phyloP scores from a whole-genome alignment of 2,329 filamentous ascomycete genomes.

The Trichoderma asperellum region DNA sequence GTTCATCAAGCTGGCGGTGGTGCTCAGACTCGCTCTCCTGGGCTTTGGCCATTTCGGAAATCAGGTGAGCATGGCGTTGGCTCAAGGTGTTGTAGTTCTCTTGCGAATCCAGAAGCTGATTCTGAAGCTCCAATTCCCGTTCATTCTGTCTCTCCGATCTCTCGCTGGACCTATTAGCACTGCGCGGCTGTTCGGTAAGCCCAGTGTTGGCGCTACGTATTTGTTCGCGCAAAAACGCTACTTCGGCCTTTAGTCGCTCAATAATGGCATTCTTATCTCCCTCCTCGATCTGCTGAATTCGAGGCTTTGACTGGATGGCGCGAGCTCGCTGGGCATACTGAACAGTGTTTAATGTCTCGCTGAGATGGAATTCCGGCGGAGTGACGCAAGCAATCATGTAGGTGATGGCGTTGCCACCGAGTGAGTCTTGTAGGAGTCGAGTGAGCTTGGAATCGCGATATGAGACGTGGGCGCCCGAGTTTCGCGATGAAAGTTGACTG shows the following conservation, averaged over 20 bases:
- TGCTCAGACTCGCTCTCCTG: conserved; percentile 69
- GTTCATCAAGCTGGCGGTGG: conserved; percentile 58
- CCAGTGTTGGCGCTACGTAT: conserved; percentile 76
- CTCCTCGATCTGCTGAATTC: conserved; percentile 92
- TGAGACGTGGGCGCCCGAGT: conserved; percentile 86
- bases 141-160: conserved; percentile 79
- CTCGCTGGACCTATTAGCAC: conserved; percentile 61
- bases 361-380: conserved; percentile 93
- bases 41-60: conserved; percentile 88
- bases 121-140: conserved; percentile 87
- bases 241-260: conserved; percentile 89
- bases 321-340: conserved; percentile 95
- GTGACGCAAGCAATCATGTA: conserved; percentile 99
- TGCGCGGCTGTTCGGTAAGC: conserved; percentile 59
- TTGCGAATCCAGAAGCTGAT: conserved; percentile 87
- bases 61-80: conserved; percentile 91
- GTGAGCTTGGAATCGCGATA: conserved; percentile 98
- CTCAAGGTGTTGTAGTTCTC: conserved; percentile 94
- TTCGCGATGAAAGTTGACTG: conserved; percentile 90
- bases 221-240: conserved; percentile 91
- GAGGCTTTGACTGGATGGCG: conserved; percentile 95
- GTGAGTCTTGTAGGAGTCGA: conserved; percentile 89
- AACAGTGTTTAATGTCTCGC: conserved; percentile 95
- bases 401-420: conserved; percentile 95
- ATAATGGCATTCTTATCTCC: conserved; percentile 93